Conservation (phyloP, 169 alveolate species). For the Cryptosporidium andersoni region DNA sequence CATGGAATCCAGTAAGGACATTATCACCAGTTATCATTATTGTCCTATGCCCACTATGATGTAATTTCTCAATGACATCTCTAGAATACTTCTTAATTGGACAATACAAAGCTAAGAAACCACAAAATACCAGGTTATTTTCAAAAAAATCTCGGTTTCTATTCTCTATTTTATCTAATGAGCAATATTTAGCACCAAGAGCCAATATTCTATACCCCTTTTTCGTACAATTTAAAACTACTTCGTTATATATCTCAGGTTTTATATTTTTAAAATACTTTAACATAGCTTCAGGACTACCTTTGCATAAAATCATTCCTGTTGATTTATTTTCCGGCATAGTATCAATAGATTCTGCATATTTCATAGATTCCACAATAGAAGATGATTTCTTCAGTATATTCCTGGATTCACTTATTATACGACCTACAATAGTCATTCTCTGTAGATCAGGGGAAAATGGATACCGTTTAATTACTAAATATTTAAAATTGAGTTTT, state of each 20-base stretch:
- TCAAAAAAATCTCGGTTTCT: conserved; percentile 87
- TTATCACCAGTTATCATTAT: conserved; percentile 98
- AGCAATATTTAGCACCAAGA: conserved; percentile 42
- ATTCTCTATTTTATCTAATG: not conserved
- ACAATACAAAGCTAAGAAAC: conserved; percentile 93
- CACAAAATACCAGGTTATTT: conserved; percentile 89
- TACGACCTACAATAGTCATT: conserved; percentile 79
- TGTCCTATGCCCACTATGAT: conserved; percentile 84
- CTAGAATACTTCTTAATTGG: conserved; percentile 91
- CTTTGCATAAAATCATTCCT: conserved; percentile 43
- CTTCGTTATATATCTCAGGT: conserved; percentile 1
- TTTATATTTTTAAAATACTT: conserved; percentile 5
- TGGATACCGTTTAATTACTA: conserved; percentile 81
- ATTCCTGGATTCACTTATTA: not conserved
- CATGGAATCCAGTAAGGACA: conserved; percentile 95
- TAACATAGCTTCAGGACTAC: conserved; percentile 62
- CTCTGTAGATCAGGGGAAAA: conserved; percentile 87
- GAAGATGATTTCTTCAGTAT: too few species aligned
- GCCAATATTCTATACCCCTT: conserved; percentile 48
- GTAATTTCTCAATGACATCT: conserved; percentile 85
- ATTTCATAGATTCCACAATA: too few species aligned
- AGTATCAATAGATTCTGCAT: not conserved
- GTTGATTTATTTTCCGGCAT: not conserved
- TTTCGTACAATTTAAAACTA: conserved; percentile 37
- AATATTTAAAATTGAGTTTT: conserved; percentile 21